Percentiles rank a stretch among this genome's conserved stretches.
These are phyloP conservation scores for Spathaspora arborariae DNA, from an alignment of 805 yeast genomes.

Conservation along the genomic window DNA sequence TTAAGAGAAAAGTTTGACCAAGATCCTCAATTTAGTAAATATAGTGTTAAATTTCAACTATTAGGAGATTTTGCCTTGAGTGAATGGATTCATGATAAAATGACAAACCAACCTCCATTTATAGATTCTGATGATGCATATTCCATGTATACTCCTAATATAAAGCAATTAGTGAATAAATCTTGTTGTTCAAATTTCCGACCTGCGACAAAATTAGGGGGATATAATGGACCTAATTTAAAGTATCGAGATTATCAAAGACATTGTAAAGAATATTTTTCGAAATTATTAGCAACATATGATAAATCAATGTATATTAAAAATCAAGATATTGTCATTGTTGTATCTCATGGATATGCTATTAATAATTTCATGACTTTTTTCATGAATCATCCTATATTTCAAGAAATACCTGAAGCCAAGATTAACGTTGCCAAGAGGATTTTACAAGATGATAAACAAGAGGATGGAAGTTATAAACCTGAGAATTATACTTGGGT, in stretches of 20 bases:
- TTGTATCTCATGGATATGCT: constrained; percentile 41
- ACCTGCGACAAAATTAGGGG: constrained; percentile 41
- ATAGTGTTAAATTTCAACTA: constrained; percentile 33
- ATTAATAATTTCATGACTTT: constrained; percentile 36
- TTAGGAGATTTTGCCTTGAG: constrained; percentile 43
- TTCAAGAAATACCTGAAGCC: constrained; percentile 42
- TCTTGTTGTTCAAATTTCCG: constrained; percentile 35
- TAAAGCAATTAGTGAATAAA: constrained; percentile 31
- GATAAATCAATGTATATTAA: constrained; percentile 30
- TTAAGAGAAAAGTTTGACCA: constrained; percentile 14
- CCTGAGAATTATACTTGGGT: constrained; percentile 26
- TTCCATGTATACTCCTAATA: constrained; percentile 43
- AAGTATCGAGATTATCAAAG: constrained; percentile 37
- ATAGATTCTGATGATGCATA: constrained; percentile 42
- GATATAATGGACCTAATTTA: constrained; percentile 39
- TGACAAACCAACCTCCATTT: constrained; percentile 41
- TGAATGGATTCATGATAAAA: constrained; percentile 44
- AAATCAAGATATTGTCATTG: constrained; percentile 32
- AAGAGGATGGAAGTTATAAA: constrained; percentile 12
- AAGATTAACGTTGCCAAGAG: constrained; percentile 30
- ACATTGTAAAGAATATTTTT: constrained; percentile 36
- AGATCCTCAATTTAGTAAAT: constrained; percentile 23
- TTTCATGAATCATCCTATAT: constrained; percentile 41
- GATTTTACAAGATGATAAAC: constrained; percentile 9
- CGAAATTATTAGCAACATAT: constrained; percentile 40